Base-by-base conservation (phyloP, 2,329 filamentous ascomycete genomes). In the Hypoxylon rubiginosum region DNA sequence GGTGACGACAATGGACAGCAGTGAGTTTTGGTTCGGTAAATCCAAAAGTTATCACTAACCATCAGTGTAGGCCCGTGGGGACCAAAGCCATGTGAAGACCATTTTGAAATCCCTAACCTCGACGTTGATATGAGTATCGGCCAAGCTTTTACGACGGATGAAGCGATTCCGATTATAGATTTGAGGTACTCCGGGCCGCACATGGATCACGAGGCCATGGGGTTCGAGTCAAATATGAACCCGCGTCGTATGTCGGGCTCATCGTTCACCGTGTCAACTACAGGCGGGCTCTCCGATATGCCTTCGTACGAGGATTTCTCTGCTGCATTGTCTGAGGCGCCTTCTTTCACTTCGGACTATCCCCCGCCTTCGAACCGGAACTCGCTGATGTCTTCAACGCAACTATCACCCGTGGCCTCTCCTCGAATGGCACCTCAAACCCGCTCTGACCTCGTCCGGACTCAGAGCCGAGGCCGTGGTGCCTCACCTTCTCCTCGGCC, bases 271-370 rank as follows among this genome's bases (percentile, higher is more conserved):
- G 86, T 92, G 80, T 92, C 91, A 15, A 92, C 87, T 0, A 86
- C 86, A 45, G 86, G 89, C 21, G 84, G 84, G 21, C 81, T 91
- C 45, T 90, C 89, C 4, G 90, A 92, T 72, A 87, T 92, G 77
- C 85, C 89, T 53, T 88, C 89, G 3, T 92, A 91, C 75, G 90
- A 93, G 62, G 90, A 93, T 69, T 88, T 91, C 74, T 89, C 90
- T 15, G 82, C 90, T 24, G 83, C 87, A 21, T 78, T 90, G 61
- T 91, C 90, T 7, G 90, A 92, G 69, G 88, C 88, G 39, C 86
- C 88, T 32, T 91, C 90, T 11, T 91, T 90, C 77, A 83, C 80
- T 69, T 89, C 88, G 7, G 88, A 91, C 72, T 92, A 90, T 74
- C 90, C 90, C 48, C 85, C 88, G 11, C 85, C 85, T 66, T 90